Percentiles rank a stretch among this genome's conserved stretches.
phyloP scores from a whole-genome alignment of 2,329 filamentous ascomycete species.

The Fusarium duplospermum region DNA sequence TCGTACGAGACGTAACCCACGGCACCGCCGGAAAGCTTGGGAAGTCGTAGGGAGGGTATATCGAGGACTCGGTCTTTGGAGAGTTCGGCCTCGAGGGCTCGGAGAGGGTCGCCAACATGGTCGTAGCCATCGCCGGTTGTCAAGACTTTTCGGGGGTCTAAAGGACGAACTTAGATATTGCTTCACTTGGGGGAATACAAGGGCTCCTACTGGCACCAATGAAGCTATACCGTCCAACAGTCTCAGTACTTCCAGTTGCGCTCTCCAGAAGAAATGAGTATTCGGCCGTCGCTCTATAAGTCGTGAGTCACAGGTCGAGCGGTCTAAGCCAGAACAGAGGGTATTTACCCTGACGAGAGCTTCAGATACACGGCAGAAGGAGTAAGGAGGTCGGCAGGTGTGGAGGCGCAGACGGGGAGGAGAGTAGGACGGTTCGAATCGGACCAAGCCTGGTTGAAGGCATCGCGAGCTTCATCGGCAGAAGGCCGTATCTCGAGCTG shows the following conservation, averaged over 20 bases:
- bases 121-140: conserved; percentile 91
- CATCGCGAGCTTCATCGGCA: conserved; percentile 43
- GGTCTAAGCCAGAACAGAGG: neutral
- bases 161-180: conserved; percentile 20
- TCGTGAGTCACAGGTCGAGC: conserved; percentile 31
- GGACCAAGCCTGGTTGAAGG: conserved; percentile 42
- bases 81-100: conserved; percentile 83
- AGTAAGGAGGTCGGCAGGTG: conserved; percentile 92
- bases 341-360: conserved; percentile 57
- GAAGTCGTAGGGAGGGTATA: conserved; percentile 84
- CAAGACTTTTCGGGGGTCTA: conserved; percentile 79
- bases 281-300: conserved; percentile 63
- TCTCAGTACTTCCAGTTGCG: conserved; percentile 82
- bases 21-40: conserved; percentile 89
- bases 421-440: conserved; percentile 68
- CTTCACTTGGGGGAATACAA: neutral
- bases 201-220: conserved; percentile 71
- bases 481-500: conserved; percentile 45
- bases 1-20: conserved; percentile 98
- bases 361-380: conserved; percentile 97
- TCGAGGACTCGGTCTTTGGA: conserved; percentile 81
- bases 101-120: conserved; percentile 84
- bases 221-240: conserved; percentile 95
- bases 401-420: conserved; percentile 84
- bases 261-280: conserved; percentile 97